Base-by-base conservation (phyloP, 78 protist species). In the Bodo saltans region DNA sequence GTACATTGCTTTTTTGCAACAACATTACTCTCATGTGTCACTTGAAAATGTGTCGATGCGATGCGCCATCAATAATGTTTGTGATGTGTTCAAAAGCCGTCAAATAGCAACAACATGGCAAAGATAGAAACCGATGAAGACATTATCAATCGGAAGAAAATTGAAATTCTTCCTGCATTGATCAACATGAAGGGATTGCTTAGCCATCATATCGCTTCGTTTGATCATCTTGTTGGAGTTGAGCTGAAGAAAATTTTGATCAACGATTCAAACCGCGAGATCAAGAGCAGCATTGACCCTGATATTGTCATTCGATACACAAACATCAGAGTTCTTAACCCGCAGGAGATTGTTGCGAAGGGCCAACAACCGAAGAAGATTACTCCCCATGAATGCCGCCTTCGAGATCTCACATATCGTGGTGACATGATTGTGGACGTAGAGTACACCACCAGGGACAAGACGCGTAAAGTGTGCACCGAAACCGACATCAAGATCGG, bases 371-470 rank as follows among this genome's bases (percentile, higher is more conserved):
- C 40, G 25, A 41, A 37, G 28, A n/a, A 27, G 41, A 38, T 89
- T 27, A 86, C 94, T 34, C 99, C 99, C 34, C 90, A 94, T 34
- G 86, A 94, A 53, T 97, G 99, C 91, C 90, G 99, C 29, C 92
- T 98, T 33, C 88, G 99, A 25, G 99, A 96, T 88, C 74, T 96
- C 90, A 97, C 99, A 0, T 98, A 98, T 85, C 53, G 96, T 0
- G 99, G 99, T 25, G 96, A 91, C 26, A 93, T 98, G 40, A 28
- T 25, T 0, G 99, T 93, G 21, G 93, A 95, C 83, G 33, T 98
- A 17, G 94, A 87, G 83, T 98, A 95, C 88, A 89, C 91, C 38
- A 82, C 93, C 52, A 93, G 92, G n/a, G 74, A 52, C 30, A 78
- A 25, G 28, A 17, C 84, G 84, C 1, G 8, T 4, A 39, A 72